Evolutionary conservation across 305 asterid species (phyloP).

Genomic region (Fraxinus sp.): DNA sequence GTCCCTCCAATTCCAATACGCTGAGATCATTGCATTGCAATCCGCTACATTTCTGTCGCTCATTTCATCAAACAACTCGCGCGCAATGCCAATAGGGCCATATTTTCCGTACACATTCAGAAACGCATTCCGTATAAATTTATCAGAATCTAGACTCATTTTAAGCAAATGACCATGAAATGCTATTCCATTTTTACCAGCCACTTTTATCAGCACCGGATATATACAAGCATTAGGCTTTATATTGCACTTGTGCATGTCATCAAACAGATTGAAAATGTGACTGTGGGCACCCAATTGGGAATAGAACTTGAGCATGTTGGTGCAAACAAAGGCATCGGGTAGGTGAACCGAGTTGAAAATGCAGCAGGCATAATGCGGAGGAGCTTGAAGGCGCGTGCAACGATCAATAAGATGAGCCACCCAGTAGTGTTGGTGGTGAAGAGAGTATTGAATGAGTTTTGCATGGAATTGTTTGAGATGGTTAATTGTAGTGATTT

Average conservation of each 20-base stretch:
- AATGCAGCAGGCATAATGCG: constrained; percentile 36
- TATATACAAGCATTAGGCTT: constrained; percentile 52
- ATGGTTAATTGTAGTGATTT: constrained; percentile 33
- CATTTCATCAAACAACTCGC: constrained; percentile 69
- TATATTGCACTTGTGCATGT: constrained; percentile 41
- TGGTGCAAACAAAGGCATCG: constrained; percentile 44
- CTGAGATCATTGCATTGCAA: constrained; percentile 71
- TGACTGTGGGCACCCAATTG: constrained; percentile 35
- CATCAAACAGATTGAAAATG: constrained; percentile 35
- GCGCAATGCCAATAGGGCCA: constrained; percentile 56
- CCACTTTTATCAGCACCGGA: constrained; percentile 55
- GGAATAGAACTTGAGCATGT: constrained; percentile 48
- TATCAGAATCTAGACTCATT: constrained; percentile 45
- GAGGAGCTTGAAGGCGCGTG: constrained; percentile 62
- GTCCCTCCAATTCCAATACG: constrained; percentile 66
- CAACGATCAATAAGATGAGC: constrained; percentile 47
- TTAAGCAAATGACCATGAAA: constrained; percentile 56
- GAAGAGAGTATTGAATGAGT: constrained; percentile 49
- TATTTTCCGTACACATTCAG: constrained; percentile 53
- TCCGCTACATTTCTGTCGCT: constrained; percentile 45
- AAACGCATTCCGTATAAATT: constrained; percentile 51
- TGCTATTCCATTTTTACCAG: constrained; percentile 40
- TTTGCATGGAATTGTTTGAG: constrained; percentile 57
- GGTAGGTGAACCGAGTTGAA: constrained; percentile 46
- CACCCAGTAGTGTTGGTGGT: constrained; percentile 40